These are phyloP conservation scores for Dactylellina sp. DNA, from an alignment of 2,329 filamentous ascomycete species.

Conservation along the genomic window DNA sequence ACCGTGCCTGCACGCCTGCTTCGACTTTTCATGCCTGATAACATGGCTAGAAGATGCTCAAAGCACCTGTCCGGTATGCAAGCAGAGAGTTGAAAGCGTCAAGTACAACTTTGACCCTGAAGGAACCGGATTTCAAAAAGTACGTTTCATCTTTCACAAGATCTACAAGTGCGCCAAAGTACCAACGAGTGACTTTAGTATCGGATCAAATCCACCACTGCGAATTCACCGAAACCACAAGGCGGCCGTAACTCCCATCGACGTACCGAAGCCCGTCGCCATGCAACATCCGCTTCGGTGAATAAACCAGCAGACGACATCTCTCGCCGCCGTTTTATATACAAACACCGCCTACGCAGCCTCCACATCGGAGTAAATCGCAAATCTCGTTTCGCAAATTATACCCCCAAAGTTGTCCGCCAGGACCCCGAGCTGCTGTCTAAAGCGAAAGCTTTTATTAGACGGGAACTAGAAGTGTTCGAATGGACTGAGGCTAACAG, in stretches of 20 bases:
- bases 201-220: slow-evolving; percentile 27
- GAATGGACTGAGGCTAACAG: slow-evolving; percentile 75
- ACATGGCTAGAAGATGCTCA: slow-evolving; percentile 52
- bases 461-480: slow-evolving; percentile 86
- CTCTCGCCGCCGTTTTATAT: slow-evolving; percentile 76
- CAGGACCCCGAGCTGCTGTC: slow-evolving; percentile 76
- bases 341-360: slow-evolving; percentile 78
- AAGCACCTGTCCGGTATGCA: slow-evolving; percentile 51
- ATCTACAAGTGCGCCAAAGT: neutral
- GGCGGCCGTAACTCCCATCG: slow-evolving; percentile 13
- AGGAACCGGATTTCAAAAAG: slow-evolving; percentile 53
- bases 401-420: slow-evolving; percentile 76
- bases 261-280: slow-evolving; percentile 20
- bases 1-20: slow-evolving; percentile 53
- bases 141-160: slow-evolving; percentile 2
- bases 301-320: slow-evolving; percentile 62
- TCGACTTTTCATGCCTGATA: slow-evolving; percentile 52
- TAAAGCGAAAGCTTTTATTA: slow-evolving; percentile 82
- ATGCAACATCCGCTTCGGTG: neutral
- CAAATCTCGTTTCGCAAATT: slow-evolving; percentile 78
- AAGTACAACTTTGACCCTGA: slow-evolving; percentile 51
- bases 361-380: slow-evolving; percentile 85
- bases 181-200: slow-evolving; percentile 30
- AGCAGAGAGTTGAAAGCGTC: slow-evolving; percentile 41
- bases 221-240: slow-evolving; percentile 10